These are phyloP conservation scores for Venturia oleaginea DNA, from an alignment of 2,329 filamentous ascomycete species.

Conservation along the genomic window DNA sequence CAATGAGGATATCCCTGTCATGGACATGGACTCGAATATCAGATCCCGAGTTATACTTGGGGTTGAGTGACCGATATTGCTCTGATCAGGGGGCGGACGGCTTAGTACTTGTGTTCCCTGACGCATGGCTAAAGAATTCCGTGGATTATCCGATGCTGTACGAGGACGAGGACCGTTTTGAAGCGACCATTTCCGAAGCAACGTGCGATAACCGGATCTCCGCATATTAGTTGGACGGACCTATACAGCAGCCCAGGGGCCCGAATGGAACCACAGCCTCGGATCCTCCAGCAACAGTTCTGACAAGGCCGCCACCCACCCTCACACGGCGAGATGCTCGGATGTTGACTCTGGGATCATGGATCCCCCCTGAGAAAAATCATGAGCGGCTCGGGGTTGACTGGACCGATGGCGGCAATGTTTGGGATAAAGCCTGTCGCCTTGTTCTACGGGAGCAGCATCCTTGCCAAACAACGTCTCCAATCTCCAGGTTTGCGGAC, in stretches of 20 bases:
- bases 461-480: neutral
- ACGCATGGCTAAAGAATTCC: neutral
- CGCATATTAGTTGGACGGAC: neutral
- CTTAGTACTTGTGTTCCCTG: neutral
- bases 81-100: neutral
- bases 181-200: neutral
- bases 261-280: neutral
- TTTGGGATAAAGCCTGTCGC: neutral
- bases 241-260: neutral
- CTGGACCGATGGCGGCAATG: neutral
- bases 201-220: slow-evolving; percentile 2
- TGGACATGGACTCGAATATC: neutral
- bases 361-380: neutral
- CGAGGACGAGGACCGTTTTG: neutral
- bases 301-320: neutral
- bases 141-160: neutral
- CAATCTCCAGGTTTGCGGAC: neutral
- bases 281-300: neutral
- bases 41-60: neutral
- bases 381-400: neutral
- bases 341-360: neutral
- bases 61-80: neutral
- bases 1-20: neutral
- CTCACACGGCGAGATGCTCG: neutral
- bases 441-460: neutral